Evolutionary conservation across 345 rosid genomes (phyloP).

Genomic region (Populus nigra): DNA sequence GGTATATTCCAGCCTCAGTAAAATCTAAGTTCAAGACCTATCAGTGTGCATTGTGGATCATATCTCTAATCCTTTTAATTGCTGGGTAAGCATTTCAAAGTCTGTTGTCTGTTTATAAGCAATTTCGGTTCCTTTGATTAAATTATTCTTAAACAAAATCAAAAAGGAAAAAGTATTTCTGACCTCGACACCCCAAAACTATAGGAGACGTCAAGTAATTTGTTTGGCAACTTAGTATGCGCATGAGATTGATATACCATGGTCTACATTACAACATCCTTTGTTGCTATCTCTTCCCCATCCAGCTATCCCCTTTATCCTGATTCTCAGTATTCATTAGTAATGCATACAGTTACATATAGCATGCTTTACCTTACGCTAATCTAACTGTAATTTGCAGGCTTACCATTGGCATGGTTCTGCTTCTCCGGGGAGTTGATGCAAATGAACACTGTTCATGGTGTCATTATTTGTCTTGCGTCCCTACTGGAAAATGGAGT

Average conservation of each 20-base stretch:
- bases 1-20: constrained; percentile 20
- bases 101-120: background rate
- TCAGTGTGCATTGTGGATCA: constrained; percentile 70
- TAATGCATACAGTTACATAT: background rate
- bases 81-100: constrained; percentile 52
- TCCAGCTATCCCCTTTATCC: background rate
- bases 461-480: constrained; percentile 92
- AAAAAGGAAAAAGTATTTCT: background rate
- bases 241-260: background rate
- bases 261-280: background rate
- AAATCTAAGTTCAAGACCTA: constrained; percentile 63
- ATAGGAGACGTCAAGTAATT: background rate
- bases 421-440: constrained; percentile 75
- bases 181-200: too few relatives aligned
- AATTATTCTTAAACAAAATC: background rate
- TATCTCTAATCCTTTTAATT: constrained; percentile 63
- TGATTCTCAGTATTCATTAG: background rate
- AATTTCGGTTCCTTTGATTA: background rate
- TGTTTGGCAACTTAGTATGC: background rate
- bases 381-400: constrained; percentile 32
- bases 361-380: background rate
- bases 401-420: constrained; percentile 50
- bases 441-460: constrained; percentile 93
- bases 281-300: background rate
- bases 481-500: constrained; percentile 88